Evolutionary conservation across 2,329 filamentous ascomycete genomes (phyloP).

Genomic region (Akanthomyces uredinophilus): DNA sequence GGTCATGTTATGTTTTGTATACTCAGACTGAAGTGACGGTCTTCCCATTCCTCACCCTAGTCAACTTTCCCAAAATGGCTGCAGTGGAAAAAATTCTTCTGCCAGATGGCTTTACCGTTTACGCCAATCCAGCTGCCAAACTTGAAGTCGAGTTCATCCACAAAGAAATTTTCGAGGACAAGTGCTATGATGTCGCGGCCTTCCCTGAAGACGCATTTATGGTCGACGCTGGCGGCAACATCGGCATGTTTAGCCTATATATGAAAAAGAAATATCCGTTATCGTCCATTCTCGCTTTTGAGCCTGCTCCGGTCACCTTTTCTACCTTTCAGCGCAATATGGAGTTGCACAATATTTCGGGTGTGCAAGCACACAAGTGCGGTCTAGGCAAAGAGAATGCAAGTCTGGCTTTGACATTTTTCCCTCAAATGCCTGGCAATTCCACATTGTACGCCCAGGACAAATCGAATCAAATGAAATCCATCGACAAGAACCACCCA

Average conservation of each 20-base stretch:
- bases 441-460: slow-evolving; percentile 19
- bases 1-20: neutral
- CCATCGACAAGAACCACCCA: neutral
- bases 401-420: slow-evolving; percentile 18
- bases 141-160: slow-evolving; percentile 20
- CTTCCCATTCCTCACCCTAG: neutral
- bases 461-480: slow-evolving; percentile 15
- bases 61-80: neutral
- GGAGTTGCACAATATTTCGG: slow-evolving; percentile 15
- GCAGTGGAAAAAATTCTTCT: neutral
- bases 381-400: slow-evolving; percentile 14
- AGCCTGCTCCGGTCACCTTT: slow-evolving; percentile 22
- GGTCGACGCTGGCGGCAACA: slow-evolving; percentile 24
- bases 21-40: neutral
- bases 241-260: slow-evolving; percentile 24
- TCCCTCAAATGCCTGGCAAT: slow-evolving; percentile 21
- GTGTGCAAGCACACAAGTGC: slow-evolving; percentile 15
- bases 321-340: slow-evolving; percentile 19
- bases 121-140: slow-evolving; percentile 1
- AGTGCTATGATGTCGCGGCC: slow-evolving; percentile 18
- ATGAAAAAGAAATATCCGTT: slow-evolving; percentile 22
- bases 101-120: neutral
- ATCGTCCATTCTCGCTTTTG: slow-evolving; percentile 23
- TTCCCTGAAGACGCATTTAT: slow-evolving; percentile 18
- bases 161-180: slow-evolving; percentile 21